phyloP scores from a whole-genome alignment of 202 grass and related monocot species.

The Thinopyrum obtusiflorum region DNA sequence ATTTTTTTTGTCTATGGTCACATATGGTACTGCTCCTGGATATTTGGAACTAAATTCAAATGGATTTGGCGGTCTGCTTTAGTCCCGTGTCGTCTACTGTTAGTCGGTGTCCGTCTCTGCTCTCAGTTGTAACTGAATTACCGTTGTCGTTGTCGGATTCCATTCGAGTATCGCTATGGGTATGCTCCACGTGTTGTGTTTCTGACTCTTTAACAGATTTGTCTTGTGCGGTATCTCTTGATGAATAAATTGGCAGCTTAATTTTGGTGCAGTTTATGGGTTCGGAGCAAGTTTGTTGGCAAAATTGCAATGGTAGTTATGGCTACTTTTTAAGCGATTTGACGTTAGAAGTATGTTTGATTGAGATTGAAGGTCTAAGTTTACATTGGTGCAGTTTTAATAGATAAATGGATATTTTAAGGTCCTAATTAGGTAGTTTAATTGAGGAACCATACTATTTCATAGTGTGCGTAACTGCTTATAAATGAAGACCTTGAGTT shows the following conservation, averaged over 20 bases:
- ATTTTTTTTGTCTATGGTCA: not conserved
- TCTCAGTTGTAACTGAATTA: not conserved
- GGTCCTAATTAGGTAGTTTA: not conserved
- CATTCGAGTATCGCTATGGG: not conserved
- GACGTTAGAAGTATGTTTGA: not conserved
- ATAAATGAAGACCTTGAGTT: not conserved
- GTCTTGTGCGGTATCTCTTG: not conserved
- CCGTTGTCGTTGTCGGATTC: not conserved
- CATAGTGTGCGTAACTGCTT: not conserved
- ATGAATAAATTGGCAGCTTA: not conserved
- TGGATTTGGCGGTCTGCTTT: not conserved
- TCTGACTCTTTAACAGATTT: not conserved
- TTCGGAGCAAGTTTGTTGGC: not conserved
- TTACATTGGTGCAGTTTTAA: not conserved
- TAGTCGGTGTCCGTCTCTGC: not conserved
- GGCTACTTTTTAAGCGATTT: not conserved
- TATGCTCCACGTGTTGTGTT: not conserved
- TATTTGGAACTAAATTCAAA: slow-evolving; percentile 3
- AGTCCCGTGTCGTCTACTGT: not conserved
- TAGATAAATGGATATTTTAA: not conserved
- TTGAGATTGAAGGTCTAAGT: not conserved
- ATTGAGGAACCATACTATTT: slow-evolving; percentile 4
- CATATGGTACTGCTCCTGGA: not conserved
- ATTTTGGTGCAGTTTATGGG: not conserved
- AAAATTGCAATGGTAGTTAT: not conserved